A percentile compares a stretch with the other conserved stretches of the same genome.
Evolutionary conservation across 345 rosid genomes (phyloP).

Genomic region (Zanthoxylum bungeanum): DNA sequence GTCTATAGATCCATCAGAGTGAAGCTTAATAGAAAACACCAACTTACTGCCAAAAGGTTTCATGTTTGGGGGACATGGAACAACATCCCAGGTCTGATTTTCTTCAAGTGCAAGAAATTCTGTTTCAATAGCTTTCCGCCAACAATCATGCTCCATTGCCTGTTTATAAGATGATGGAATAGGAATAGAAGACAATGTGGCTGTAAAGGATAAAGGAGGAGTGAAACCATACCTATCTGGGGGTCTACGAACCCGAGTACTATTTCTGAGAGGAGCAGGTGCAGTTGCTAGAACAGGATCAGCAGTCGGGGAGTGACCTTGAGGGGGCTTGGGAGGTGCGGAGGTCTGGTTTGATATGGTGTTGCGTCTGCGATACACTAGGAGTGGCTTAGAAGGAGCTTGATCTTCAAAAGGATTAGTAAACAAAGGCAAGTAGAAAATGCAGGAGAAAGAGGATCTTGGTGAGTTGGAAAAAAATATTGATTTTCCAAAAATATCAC

Average conservation of each 20-base stretch:
- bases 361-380: not conserved
- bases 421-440: not conserved
- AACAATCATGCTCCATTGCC: not conserved
- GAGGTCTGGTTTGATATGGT: too few species aligned
- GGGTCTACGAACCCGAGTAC: not conserved
- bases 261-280: not conserved
- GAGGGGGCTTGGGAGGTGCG: not conserved
- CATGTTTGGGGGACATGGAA: not conserved
- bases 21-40: not conserved
- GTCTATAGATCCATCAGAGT: not conserved
- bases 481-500: not conserved
- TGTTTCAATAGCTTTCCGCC: not conserved
- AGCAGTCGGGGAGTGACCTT: not conserved
- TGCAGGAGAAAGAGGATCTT: not conserved
- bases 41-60: not conserved
- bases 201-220: not conserved
- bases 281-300: not conserved
- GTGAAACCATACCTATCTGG: not conserved
- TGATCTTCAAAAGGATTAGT: not conserved
- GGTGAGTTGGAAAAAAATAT: not conserved
- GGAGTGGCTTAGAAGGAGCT: not conserved
- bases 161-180: slow-evolving; percentile 2
- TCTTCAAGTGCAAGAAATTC: not conserved
- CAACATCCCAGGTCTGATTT: not conserved
- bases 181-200: slow-evolving; percentile 4